Percentiles rank a stretch among this genome's conserved stretches.
Conservation (phyloP, 2,329 filamentous ascomycete species). For the Fusarium camptoceras region DNA sequence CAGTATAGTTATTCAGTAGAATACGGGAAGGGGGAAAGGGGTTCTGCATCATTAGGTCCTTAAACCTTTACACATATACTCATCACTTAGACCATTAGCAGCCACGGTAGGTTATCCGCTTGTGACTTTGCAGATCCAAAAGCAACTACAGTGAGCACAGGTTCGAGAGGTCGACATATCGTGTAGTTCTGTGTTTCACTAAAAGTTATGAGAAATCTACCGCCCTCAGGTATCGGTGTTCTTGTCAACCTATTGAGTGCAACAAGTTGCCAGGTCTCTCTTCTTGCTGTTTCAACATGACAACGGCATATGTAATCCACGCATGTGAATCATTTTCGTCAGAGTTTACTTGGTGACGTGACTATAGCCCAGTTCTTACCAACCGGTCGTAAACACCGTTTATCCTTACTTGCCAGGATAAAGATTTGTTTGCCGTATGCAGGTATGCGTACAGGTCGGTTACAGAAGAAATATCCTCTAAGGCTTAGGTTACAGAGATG, state of each 20-base stretch:
- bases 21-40: background rate
- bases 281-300: background rate
- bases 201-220: background rate
- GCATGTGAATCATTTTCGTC: background rate
- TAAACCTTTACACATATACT: background rate
- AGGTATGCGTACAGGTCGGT: background rate
- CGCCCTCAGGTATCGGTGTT: background rate
- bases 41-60: background rate
- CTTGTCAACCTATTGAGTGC: background rate
- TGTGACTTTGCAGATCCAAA: background rate
- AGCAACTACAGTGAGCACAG: background rate
- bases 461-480: accelerated
- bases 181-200: background rate
- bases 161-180: background rate
- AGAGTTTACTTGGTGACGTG: too few relatives aligned
- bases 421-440: background rate
- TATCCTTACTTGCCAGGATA: background rate
- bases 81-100: background rate
- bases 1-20: background rate
- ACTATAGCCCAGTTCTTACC: background rate
- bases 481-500: too few relatives aligned
- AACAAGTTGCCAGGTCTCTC: too few relatives aligned
- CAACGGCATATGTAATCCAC: background rate
- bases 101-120: background rate
- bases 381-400: background rate